These are phyloP conservation scores for Neonectria faginata DNA, from an alignment of 2,329 filamentous ascomycete genomes.

Conservation along the genomic window DNA sequence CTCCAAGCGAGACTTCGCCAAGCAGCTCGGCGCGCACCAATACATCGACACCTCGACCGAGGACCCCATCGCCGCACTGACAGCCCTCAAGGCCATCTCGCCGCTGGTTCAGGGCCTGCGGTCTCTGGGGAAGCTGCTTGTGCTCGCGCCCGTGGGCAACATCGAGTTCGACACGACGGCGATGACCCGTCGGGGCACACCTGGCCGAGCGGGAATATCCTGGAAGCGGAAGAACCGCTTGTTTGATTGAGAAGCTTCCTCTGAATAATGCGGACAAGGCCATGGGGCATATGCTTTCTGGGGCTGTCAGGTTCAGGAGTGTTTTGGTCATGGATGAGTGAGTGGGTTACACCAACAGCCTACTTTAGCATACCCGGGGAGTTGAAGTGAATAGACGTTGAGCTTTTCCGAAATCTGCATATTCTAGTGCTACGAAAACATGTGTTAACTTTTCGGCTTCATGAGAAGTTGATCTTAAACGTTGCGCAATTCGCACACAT, in stretches of 20 bases:
- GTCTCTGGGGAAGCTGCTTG: slow-evolving; percentile 67
- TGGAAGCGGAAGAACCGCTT: slow-evolving; percentile 76
- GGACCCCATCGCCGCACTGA: slow-evolving; percentile 62
- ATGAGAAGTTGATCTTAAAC: background rate
- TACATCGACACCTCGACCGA: slow-evolving; percentile 64
- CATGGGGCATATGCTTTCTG: slow-evolving; percentile 54
- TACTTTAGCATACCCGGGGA: no score
- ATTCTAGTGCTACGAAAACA: no score
- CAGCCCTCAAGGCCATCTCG: slow-evolving; percentile 63
- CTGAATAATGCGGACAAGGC: slow-evolving; percentile 64
- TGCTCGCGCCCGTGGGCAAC: slow-evolving; percentile 64
- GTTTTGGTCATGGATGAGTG: slow-evolving; percentile 53
- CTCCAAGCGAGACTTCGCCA: slow-evolving; percentile 76
- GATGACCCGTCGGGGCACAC: slow-evolving; percentile 65
- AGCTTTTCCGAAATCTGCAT: no score
- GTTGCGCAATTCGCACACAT: no score
- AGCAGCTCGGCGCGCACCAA: slow-evolving; percentile 56
- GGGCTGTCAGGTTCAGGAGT: slow-evolving; percentile 60
- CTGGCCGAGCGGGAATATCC: slow-evolving; percentile 71
- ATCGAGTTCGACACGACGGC: slow-evolving; percentile 59
- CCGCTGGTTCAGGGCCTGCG: slow-evolving; percentile 66
- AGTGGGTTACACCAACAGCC: no score
- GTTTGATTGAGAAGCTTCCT: slow-evolving; percentile 73
- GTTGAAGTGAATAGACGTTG: no score
- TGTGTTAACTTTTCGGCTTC: no score